phyloP scores from a whole-genome alignment of 1,284 basidiomycete species.

The Inonotus obliquus region DNA sequence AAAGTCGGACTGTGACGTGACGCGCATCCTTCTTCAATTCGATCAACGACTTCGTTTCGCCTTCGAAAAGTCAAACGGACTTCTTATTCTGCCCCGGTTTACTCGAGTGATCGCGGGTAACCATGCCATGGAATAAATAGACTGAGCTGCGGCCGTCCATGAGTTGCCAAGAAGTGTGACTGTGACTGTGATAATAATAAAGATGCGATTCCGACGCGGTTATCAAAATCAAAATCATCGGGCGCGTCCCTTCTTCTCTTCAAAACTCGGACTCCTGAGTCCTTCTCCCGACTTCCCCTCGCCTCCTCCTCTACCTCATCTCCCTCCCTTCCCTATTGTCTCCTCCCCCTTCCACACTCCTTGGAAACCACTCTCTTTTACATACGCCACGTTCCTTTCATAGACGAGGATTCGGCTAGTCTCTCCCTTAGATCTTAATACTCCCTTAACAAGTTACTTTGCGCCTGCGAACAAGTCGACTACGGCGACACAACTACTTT shows the following conservation, averaged over 20 bases:
- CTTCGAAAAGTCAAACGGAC: too few species aligned
- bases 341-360: not conserved
- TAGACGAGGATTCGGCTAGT: not conserved
- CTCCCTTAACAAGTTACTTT: not conserved
- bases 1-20: too few species aligned
- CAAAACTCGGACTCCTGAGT: not conserved
- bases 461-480: not conserved
- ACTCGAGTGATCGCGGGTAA: too few species aligned
- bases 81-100: too few species aligned
- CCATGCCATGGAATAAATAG: not conserved
- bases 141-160: not conserved
- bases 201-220: not conserved
- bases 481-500: not conserved
- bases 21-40: too few species aligned
- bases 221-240: not conserved
- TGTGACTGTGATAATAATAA: not conserved
- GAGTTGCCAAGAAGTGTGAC: not conserved
- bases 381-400: not conserved
- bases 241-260: not conserved
- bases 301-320: not conserved
- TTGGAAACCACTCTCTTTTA: not conserved
- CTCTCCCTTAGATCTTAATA: not conserved
- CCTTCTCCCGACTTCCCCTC: not conserved
- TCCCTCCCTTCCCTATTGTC: not conserved
- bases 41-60: too few species aligned